A percentile compares a stretch with the other conserved stretches of the same genome.
phyloP scores from a whole-genome alignment of 2,329 filamentous ascomycete species.

The Colletotrichum sojae region DNA sequence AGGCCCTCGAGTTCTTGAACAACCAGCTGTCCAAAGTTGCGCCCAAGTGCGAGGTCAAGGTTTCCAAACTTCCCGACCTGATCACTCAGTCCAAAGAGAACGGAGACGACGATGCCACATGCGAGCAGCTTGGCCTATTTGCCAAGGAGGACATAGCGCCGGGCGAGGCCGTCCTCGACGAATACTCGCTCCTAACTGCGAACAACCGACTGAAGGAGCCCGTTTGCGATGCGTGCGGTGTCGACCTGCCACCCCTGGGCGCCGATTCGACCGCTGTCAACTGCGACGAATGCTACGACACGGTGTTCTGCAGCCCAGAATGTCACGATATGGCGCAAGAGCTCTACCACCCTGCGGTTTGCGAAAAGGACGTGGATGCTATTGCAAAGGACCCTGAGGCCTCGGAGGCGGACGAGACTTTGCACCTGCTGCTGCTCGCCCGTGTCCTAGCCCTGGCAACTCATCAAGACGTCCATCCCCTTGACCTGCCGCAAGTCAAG shows the following conservation, averaged over 20 bases:
- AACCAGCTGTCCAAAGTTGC: slow-evolving; percentile 76
- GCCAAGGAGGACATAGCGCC: slow-evolving; percentile 84
- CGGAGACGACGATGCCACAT: slow-evolving; percentile 67
- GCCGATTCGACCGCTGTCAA: slow-evolving; percentile 63
- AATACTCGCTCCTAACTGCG: slow-evolving; percentile 89
- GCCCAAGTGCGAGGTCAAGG: slow-evolving; percentile 85
- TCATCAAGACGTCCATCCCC: slow-evolving; percentile 72
- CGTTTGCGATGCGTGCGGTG: slow-evolving; percentile 91
- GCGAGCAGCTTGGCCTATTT: slow-evolving; percentile 90
- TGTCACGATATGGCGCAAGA: slow-evolving; percentile 72
- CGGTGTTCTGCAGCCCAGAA: slow-evolving; percentile 74
- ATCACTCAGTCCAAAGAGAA: slow-evolving; percentile 67
- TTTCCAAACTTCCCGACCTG: slow-evolving; percentile 82
- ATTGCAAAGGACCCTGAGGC: slow-evolving; percentile 76
- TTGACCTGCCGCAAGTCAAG: slow-evolving; percentile 75
- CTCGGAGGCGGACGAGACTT: slow-evolving; percentile 70
- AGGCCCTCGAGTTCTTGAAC: slow-evolving; percentile 82
- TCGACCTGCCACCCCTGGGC: slow-evolving; percentile 74
- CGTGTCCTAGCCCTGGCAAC: slow-evolving; percentile 74
- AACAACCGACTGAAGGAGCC: slow-evolving; percentile 90
- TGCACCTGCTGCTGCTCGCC: slow-evolving; percentile 74
- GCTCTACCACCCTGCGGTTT: slow-evolving; percentile 75
- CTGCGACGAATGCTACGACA: slow-evolving; percentile 75
- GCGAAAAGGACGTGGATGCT: slow-evolving; percentile 76
- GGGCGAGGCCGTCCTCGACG: slow-evolving; percentile 82